Percentiles rank a stretch among this genome's conserved stretches.
phyloP scores from a whole-genome alignment of 768 basidiomycete genomes.

The Kwoniella europaea region DNA sequence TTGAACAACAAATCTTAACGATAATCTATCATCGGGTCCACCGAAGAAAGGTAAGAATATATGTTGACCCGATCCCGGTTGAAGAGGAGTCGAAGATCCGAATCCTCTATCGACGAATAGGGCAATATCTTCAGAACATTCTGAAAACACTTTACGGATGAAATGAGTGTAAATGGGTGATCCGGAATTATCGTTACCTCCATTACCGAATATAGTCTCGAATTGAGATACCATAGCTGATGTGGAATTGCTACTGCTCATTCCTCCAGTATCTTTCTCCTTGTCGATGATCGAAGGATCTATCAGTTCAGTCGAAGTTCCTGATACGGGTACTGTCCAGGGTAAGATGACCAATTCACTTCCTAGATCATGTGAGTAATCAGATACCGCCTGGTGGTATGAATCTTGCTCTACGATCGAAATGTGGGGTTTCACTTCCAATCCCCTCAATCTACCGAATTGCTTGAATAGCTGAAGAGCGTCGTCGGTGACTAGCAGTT shows the following conservation, averaged over 20 bases:
- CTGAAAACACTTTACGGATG: conserved; percentile 78
- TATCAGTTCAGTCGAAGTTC: conserved; percentile 34
- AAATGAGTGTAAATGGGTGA: conserved; percentile 73
- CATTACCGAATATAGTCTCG: conserved; percentile 72
- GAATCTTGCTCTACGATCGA: conserved; percentile 77
- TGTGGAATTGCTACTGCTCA: conserved; percentile 1
- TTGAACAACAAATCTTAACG: conserved; percentile 79
- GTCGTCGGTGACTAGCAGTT: conserved; percentile 63
- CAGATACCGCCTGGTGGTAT: conserved; percentile 70
- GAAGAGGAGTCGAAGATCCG: conserved; percentile 48
- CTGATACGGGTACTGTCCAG: conserved; percentile 64
- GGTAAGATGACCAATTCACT: conserved; percentile 82
- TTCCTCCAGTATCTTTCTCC: conserved; percentile 15
- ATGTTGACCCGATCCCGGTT: conserved; percentile 63
- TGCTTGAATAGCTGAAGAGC: conserved; percentile 63
- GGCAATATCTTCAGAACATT: conserved; percentile 75
- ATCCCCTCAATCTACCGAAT: conserved; percentile 54
- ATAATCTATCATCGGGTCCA: conserved; percentile 88
- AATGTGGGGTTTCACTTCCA: conserved; percentile 71
- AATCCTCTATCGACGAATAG: conserved; percentile 80
- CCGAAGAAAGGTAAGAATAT: conserved; percentile 90
- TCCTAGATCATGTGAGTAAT: conserved; percentile 65
- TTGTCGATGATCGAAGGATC: conserved; percentile 27
- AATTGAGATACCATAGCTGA: conserved; percentile 64
- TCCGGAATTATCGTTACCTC: conserved; percentile 58